These are phyloP conservation scores for Rutidosis leptorrhynchoides DNA, from an alignment of 129 eudicot species.

Conservation along the genomic window DNA sequence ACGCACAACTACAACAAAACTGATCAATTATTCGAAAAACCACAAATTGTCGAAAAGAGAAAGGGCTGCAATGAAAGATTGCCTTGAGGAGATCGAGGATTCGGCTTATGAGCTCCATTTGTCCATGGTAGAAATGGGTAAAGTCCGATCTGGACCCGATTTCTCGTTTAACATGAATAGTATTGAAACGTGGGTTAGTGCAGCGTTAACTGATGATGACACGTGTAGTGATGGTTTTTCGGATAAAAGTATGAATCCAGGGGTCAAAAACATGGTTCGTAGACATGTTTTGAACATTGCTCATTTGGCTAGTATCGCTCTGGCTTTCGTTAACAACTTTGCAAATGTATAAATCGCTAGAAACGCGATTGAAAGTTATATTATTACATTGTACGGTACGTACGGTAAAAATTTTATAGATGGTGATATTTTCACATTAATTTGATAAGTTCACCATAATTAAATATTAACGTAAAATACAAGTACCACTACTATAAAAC, in stretches of 20 bases:
- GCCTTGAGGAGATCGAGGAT: constrained; percentile 39
- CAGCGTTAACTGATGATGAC: constrained; percentile 43
- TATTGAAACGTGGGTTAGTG: constrained; percentile 55
- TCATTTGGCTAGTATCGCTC: constrained; percentile 46
- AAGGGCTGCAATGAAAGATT: constrained; percentile 31
- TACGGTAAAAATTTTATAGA: not conserved
- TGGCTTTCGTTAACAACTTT: constrained; percentile 41
- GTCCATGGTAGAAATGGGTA: constrained; percentile 39
- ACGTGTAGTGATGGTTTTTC: constrained; percentile 46
- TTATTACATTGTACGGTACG: not conserved
- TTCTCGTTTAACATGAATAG: constrained; percentile 30
- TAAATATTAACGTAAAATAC: no score
- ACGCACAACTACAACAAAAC: constrained; percentile 19
- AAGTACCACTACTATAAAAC: no score
- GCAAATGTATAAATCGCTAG: constrained; percentile 24
- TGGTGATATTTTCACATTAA: no score
- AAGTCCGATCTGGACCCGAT: constrained; percentile 17
- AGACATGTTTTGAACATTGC: constrained; percentile 30
- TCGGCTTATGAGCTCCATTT: constrained; percentile 38
- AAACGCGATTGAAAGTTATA: not conserved
- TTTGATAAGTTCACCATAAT: no score
- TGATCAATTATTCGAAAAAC: constrained; percentile 13
- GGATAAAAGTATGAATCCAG: constrained; percentile 25
- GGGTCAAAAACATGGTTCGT: constrained; percentile 31
- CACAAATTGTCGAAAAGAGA: constrained; percentile 25